Evolutionary conservation across 2,329 filamentous ascomycete genomes (phyloP), one percentile per base, ranked within the genome.

Genomic region (Podosphaera xanthii): DNA sequence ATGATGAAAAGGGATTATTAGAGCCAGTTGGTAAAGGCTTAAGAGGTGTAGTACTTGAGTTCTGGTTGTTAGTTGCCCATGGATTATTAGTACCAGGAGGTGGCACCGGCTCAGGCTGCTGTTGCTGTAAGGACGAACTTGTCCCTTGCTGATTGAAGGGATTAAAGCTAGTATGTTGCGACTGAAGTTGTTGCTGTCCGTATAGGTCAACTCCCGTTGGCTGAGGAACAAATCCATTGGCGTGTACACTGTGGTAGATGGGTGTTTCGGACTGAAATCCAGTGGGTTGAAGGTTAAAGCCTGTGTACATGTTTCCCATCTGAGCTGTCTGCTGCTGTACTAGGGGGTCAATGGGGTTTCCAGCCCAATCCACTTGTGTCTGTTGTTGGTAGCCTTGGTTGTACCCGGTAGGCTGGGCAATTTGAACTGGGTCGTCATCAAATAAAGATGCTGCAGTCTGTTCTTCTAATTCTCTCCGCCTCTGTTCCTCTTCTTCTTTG

Each of bases 311-410:
- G 63, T 78, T 77, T 59, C 71, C 69, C 70, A 80, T 74, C 64
- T 75, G 86, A n/a, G 87, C 88, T 0, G 88, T 94, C 2, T 81
- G 84, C 70, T 95, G 89, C 64, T 84, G 77, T 69, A 87, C 84
- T 70, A 74, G 81, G 67, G 82, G 83, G 60, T 91, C 87, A 67
- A 97, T 84, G 10, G 90, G 88, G 71, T 98, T 98, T 61, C 91
- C 92, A 66, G 94, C 92, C 81, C 94, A 97, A 72, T 98, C 92
- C 22, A 98, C 92, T 10, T 88, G 87, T 60, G 86, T 86, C 69
- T 95, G 91, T 72, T 98, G 92, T 74, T 97, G 90, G 68, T 98
- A 98, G 54, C 91, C 91, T 73, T 95, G 90, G 71, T 96, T 97
- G 74, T 88, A 89, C 42, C 89, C 91, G 12, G 90, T 97, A 48